Evolutionary conservation across 2,329 filamentous ascomycete species (phyloP), one percentile per base, ranked within the genome.

Genomic region (Talaromyces atroroseus): DNA sequence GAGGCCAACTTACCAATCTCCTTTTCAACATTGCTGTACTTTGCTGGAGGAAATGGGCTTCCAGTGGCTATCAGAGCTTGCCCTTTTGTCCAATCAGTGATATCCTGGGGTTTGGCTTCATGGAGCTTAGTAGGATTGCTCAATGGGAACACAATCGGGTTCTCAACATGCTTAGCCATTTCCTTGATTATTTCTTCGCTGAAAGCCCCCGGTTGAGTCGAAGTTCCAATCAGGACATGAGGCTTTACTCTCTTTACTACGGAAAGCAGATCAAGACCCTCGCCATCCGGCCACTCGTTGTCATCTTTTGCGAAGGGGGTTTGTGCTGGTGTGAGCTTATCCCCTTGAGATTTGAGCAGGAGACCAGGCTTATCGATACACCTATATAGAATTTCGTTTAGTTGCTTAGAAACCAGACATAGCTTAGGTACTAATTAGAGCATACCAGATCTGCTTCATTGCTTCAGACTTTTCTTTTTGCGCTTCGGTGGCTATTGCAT

Each of bases 41-140:
- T 81, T 14, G 94, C 89, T 0, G 90, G 86, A 1, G 82, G 79
- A 68, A 95, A 95, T 0, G 91, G 90, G 8, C 86, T 90, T 3
- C 91, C 91, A 0, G 91, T 95, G 0, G 91, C 89, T 3, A 94
- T 85, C 2, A 95, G 79, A 0, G 85, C 90, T 61, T 83, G 84
- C 1, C 90, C 90, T 44, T 87, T 73, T 0, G 89, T 92, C 91
- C 90, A 95, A 2, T 82, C 71, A 54, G 87, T 84, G 21, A 96
- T 75, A 67, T 95, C 89, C 16, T 82, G 75, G 0, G 91, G 91
- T 6, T 85, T 81, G 1, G 90, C 91, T 71, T 95, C 91, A 67
- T 95, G 90, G 0, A 95, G 81, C 1, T 83, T 79, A 0, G 90
- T 96, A 0, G 91, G 91, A 69, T 95, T 95, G 2, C 88, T 92